Evolutionary conservation across 176 grass and related monocot species (phyloP), one percentile per base, ranked within the genome.

Genomic region (Bothriochloa decipiens): DNA sequence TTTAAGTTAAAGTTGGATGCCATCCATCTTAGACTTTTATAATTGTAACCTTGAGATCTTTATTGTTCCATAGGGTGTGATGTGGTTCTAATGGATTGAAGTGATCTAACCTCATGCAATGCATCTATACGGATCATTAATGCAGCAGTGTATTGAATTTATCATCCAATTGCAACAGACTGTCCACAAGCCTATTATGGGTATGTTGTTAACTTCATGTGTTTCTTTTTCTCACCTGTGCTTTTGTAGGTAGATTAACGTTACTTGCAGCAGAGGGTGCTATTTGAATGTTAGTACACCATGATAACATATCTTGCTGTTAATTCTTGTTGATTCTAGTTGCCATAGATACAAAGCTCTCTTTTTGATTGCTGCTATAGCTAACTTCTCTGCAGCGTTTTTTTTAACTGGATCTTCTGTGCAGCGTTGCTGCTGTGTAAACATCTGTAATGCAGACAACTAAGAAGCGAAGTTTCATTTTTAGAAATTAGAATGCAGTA

Each of bases 221-320:
- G 4, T 8, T 17, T 32, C 2, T 74, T 72, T 86, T 74, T 22
- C 47, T 39, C 28, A 73, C 57, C 12, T 78, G n/a, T 65, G 50
- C 22, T 87, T 62, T 36, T 45, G 60, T 40, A 40, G 29, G 74
- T 15, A 49, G 46, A 16, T 49, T 49, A 73, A 57, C 39, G 25
- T 83, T 58, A 55, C 17, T 32, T 69, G 70, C 61, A 39, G 2
- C 55, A 78, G 69, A 60, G 68, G 27, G 72, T 42, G 26, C 20
- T 72, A 33, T 68, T 57, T 6, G 35, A 41, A 58, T 58, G 18
- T 58, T 74, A 33, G 12, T 65, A 33, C 18, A 26, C 20, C 66
- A 88, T 12, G 67, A 40, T 8, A 78, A 29, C 33, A 57, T 57
- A 22, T 57, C 18, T 43, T 82, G 62, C 71, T 68, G 49, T 45